phyloP scores from a whole-genome alignment of 2,329 filamentous ascomycete species.

The Xylariomycetidae sp. region DNA sequence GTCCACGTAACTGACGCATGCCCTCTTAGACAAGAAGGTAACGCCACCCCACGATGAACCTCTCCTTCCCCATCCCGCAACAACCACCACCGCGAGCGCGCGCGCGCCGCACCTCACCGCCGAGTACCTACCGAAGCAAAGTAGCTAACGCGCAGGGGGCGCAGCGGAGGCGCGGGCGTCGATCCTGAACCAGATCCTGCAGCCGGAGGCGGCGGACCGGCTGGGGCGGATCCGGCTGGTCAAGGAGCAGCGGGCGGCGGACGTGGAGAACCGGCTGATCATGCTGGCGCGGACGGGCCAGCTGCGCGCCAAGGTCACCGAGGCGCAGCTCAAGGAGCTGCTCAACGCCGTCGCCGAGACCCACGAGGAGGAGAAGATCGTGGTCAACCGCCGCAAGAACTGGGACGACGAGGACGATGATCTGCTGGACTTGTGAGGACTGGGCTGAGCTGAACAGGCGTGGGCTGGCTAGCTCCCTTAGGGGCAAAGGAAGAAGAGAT shows the following conservation, averaged over 20 bases:
- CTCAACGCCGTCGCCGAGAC: constrained; percentile 78
- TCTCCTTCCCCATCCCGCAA: background rate
- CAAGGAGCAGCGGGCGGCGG: constrained; percentile 82
- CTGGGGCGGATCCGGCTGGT: constrained; percentile 92
- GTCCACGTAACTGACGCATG: no score
- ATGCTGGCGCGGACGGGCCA: constrained; percentile 86
- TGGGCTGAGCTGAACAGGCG: no score
- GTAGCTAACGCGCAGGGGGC: constrained; percentile 33
- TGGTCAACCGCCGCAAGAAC: constrained; percentile 75
- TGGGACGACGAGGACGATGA: constrained; percentile 82
- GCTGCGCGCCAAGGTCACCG: constrained; percentile 79
- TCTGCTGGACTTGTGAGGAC: constrained; percentile 54
- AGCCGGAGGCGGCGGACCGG: constrained; percentile 87
- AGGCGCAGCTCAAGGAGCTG: constrained; percentile 89
- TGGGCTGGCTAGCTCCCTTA: no score
- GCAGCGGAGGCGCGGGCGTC: constrained; percentile 63
- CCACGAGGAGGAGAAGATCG: constrained; percentile 71
- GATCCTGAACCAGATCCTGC: constrained; percentile 87
- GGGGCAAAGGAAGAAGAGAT: no score
- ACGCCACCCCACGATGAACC: no score
- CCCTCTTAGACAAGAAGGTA: background rate
- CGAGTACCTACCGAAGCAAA: constrained; percentile 8
- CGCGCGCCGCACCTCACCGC: no score
- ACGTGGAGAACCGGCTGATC: constrained; percentile 89
- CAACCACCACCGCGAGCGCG: background rate